Evolutionary conservation across 106 monocot species (phyloP), one percentile per base, ranked within the genome.

Genomic region (Posidonia australis): DNA sequence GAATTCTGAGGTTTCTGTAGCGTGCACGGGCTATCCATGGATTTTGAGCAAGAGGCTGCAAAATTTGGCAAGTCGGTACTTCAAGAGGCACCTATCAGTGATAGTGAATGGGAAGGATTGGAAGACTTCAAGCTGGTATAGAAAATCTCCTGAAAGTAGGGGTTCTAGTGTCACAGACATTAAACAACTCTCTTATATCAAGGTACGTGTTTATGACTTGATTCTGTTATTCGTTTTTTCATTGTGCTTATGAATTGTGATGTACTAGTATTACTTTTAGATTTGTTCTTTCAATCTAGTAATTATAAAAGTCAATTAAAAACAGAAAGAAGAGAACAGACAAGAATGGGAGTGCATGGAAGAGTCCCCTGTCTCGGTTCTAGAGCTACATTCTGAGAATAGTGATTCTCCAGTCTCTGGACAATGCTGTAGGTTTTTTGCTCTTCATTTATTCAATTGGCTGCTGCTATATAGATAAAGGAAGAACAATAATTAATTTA

Each of bases 301-400:
- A n/a, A n/a, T n/a, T n/a, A n/a, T n/a, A n/a, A n/a, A n/a, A n/a
- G n/a, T n/a, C n/a, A n/a, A n/a, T n/a, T n/a, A n/a, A n/a, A n/a
- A n/a, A n/a, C n/a, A n/a, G n/a, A 14, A 25, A 24, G 56, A 13
- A 56, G 4, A 56, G 21, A 25, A 25, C 0, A 56, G 56, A 14
- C 12, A 10, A 10, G 14, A 10, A 58, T 64, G 67, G 56, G 58
- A 47, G 0, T 43, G 57, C 65, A 54, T 47, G 19, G 70, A 78
- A 22, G 36, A 30, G 19, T 19, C 43, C 14, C 78, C 81, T 27
- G 76, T 81, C 0, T 85, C 85, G 5, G 85, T 85, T 22, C 72
- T 81, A 29, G 76, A 79, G 19, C 55, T 77, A 42, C 63, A 36
- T 46, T 73, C 69, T 54, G 53, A 61, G 43, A 68, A 66, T 18